These are phyloP conservation scores for Trichoderma sp. DNA, from an alignment of 2,329 filamentous ascomycete genomes.

Conservation along the genomic window DNA sequence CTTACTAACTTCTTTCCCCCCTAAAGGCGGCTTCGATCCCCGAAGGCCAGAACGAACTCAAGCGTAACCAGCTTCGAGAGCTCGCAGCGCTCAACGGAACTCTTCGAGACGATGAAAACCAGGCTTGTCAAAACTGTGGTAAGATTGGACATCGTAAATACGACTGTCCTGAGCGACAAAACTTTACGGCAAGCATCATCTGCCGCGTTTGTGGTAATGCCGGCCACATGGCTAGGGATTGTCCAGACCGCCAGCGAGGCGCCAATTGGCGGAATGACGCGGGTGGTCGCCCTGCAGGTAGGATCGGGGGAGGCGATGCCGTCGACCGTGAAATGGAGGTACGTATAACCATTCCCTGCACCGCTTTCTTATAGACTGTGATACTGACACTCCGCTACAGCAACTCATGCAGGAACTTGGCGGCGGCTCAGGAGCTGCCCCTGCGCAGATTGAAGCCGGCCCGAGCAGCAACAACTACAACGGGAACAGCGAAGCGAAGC, in stretches of 20 bases:
- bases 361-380: neutral
- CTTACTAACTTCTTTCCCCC: slow-evolving; percentile 30
- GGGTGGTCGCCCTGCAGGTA: slow-evolving; percentile 58
- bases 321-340: slow-evolving; percentile 95
- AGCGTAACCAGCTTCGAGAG: slow-evolving; percentile 97
- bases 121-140: slow-evolving; percentile 98
- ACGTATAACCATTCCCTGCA: slow-evolving; percentile 39
- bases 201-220: slow-evolving; percentile 98
- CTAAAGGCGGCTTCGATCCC: slow-evolving; percentile 96
- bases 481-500: slow-evolving; percentile 65
- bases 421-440: slow-evolving; percentile 67
- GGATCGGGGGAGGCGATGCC: slow-evolving; percentile 75
- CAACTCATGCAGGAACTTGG: slow-evolving; percentile 98
- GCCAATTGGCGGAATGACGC: slow-evolving; percentile 86
- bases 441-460: slow-evolving; percentile 83
- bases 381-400: slow-evolving; percentile 44
- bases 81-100: slow-evolving; percentile 98
- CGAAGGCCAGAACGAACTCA: slow-evolving; percentile 97
- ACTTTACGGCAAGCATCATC: slow-evolving; percentile 99
- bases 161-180: slow-evolving; percentile 95
- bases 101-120: slow-evolving; percentile 97
- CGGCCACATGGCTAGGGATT: slow-evolving; percentile 97
- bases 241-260: slow-evolving; percentile 89
- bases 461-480: slow-evolving; percentile 53
- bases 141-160: slow-evolving; percentile 99